Percentiles rank a stretch among this genome's conserved stretches.
These are phyloP conservation scores for Saturnispora bothae DNA, from an alignment of 805 yeast genomes.

Conservation along the genomic window DNA sequence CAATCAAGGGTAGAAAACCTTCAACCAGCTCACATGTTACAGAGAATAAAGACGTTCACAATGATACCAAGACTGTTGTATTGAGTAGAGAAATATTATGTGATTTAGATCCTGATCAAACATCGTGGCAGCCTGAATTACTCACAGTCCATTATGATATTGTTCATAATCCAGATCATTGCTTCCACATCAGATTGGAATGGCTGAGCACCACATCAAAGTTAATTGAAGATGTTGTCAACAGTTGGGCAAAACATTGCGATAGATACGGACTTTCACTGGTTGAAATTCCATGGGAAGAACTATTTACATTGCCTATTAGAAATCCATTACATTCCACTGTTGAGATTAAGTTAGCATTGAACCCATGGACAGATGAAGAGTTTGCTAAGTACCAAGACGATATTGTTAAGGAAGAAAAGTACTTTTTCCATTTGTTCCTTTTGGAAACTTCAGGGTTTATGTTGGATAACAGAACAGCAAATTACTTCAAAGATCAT, in stretches of 20 bases:
- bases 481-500: conserved; percentile 42
- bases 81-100: conserved; percentile 57
- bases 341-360: conserved; percentile 51
- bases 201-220: conserved; percentile 90
- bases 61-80: conserved; percentile 29
- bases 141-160: conserved; percentile 81
- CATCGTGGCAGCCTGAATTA: conserved; percentile 69
- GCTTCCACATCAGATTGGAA: conserved; percentile 82
- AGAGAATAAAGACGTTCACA: conserved; percentile 7
- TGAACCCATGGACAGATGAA: conserved; percentile 62
- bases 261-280: conserved; percentile 72
- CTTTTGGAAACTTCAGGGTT: conserved; percentile 64
- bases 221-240: conserved; percentile 67
- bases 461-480: conserved; percentile 70
- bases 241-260: conserved; percentile 70
- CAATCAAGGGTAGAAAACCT: background rate
- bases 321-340: conserved; percentile 84
- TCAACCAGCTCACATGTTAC: background rate
- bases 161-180: conserved; percentile 89
- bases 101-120: conserved; percentile 64
- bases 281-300: conserved; percentile 89
- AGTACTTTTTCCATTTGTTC: conserved; percentile 68
- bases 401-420: conserved; percentile 37
- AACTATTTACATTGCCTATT: conserved; percentile 63
- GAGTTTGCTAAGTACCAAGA: conserved; percentile 37